A percentile compares a stretch with the other conserved stretches of the same genome.
Evolutionary conservation across 1,284 basidiomycete species (phyloP).

Genomic region (Blastosporella zonata): DNA sequence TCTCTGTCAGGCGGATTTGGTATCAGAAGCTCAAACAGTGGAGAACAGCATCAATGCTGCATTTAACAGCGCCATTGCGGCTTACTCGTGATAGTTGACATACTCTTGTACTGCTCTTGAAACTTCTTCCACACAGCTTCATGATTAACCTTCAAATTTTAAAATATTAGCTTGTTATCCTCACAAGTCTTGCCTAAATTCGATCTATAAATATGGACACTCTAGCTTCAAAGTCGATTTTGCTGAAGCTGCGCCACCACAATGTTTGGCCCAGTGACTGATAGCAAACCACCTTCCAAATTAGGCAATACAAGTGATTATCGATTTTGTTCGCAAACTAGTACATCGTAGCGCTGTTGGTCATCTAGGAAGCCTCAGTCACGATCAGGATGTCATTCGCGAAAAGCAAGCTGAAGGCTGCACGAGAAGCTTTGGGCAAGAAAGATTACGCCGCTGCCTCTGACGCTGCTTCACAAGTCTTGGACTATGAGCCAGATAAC

Average conservation of each 20-base stretch:
- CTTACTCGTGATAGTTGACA: background rate
- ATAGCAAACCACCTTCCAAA: background rate
- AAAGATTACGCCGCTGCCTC: conserved; percentile 76
- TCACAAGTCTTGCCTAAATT: no score
- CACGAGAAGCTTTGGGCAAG: conserved; percentile 72
- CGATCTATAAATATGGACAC: no score
- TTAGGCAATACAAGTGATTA: conserved; percentile 4
- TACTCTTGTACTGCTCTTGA: no score
- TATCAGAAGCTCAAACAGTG: background rate
- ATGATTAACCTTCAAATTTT: no score
- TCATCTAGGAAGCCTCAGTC: background rate
- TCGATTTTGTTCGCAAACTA: conserved; percentile 5
- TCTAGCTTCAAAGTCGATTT: no score
- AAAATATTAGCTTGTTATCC: no score
- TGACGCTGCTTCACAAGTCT: conserved; percentile 58
- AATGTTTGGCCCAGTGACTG: background rate
- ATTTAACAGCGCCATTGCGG: background rate
- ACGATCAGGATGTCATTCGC: conserved; percentile 39
- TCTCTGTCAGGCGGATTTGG: background rate
- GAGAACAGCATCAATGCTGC: background rate
- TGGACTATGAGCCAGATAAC: conserved; percentile 74
- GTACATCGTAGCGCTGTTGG: no score
- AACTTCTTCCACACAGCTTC: no score
- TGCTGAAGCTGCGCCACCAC: no score
- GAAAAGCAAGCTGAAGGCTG: conserved; percentile 78